Evolutionary conservation across 345 rosid genomes (phyloP), one percentile per base, ranked within the genome.

Genomic region (Pugionium dolabratum): DNA sequence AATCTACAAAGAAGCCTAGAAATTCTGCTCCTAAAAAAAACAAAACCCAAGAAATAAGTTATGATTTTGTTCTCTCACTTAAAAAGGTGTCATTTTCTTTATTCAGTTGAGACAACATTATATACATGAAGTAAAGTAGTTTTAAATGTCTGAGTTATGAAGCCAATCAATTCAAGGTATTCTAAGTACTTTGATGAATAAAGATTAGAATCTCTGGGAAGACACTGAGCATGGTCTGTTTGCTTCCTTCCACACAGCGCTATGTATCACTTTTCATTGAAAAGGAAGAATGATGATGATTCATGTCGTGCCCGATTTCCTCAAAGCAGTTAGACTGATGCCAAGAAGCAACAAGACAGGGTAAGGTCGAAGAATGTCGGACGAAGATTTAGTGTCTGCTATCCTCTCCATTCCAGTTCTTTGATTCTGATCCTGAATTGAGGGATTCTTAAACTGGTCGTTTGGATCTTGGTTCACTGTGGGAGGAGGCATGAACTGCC

Each of bases 1-100:
- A 73, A 49, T 84, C 85, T 59, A 71, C 84, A 33, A 86, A 82
- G 75, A 87, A 74, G 78, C 80, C 51, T 57, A 80, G 73, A 70
- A 90, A 60, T 9, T 64, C 57, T 73, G 72, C 62, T 60, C 47
- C 77, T 37, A 74, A 61, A 64, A 18, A 78, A 71, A 74, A 68
- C 73, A 57, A 74, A 44, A 59, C 51, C 66, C 70, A 80, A 77
- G 79, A 80, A 80, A 71, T 77, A 74, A 80, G 66, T 58, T 54
- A 1, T 44, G 54, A 59, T 59, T 18, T 2, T 59, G 9, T 51
- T 65, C 36, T 59, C 26, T 49, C 26, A 3, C 31, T 8, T 10
- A 52, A 10, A 7, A 63, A 32, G 27, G 4, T 43, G 30, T 2
- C 8, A 33, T 37, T 46, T 37, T 26, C n/a, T 45, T 53, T 31